Percentiles rank a stretch among this genome's conserved stretches.
Conservation (phyloP, 495 filamentous ascomycete genomes). For the Talaromyces trachyspermus region DNA sequence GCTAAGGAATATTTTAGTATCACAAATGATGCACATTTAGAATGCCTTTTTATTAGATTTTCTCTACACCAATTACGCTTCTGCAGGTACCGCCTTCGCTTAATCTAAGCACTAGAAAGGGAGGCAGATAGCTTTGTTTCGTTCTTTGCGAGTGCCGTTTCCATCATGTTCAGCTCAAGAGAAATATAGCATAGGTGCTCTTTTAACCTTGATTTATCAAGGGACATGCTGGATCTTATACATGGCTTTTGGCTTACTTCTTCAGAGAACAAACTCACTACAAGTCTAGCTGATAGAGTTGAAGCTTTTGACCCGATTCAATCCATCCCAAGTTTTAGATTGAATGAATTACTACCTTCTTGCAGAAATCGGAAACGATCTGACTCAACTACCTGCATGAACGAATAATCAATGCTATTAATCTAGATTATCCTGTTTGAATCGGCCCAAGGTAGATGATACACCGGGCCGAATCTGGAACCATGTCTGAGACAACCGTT, state of each 20-base stretch:
- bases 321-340: not conserved
- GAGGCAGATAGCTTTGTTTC: not conserved
- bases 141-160: not conserved
- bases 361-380: not conserved
- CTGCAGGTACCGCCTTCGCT: constrained; percentile 5
- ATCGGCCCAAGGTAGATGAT: not conserved
- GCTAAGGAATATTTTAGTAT: constrained; percentile 13
- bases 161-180: not conserved
- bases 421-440: not conserved
- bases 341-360: not conserved
- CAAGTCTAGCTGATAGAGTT: not conserved
- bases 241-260: not conserved
- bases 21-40: constrained; percentile 13
- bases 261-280: not conserved
- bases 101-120: not conserved
- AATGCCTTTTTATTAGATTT: constrained; percentile 11
- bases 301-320: not conserved
- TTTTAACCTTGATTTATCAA: not conserved
- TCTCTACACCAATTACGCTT: constrained; percentile 10
- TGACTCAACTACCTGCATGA: not conserved
- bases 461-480: not conserved
- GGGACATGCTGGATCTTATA: not conserved
- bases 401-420: not conserved
- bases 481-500: not conserved
- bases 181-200: not conserved